Evolutionary conservation across 176 grass and related monocot species (phyloP).

Genomic region (Dendrocalamus sinicus): DNA sequence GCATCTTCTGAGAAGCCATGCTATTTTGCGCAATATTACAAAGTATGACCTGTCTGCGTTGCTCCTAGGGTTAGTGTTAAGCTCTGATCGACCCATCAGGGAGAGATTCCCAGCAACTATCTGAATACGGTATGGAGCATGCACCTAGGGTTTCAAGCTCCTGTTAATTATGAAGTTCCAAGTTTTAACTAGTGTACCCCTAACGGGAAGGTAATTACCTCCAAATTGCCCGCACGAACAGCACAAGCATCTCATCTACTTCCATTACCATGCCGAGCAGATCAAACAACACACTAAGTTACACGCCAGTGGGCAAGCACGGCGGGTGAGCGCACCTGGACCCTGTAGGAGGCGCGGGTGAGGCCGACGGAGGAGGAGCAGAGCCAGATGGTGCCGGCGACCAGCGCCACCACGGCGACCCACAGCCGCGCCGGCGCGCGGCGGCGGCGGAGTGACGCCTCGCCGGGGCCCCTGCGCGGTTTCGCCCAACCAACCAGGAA

Average conservation of each 20-base stretch:
- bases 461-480: slow-evolving; percentile 21
- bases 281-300: not conserved
- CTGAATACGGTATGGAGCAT: not conserved
- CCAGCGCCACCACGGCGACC: slow-evolving; percentile 43
- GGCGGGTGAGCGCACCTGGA: slow-evolving; percentile 36
- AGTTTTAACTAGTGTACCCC: not conserved
- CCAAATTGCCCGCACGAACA: not conserved
- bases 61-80: not conserved
- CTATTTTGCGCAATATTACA: not conserved
- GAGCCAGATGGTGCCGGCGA: slow-evolving; percentile 47
- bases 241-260: not conserved
- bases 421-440: slow-evolving; percentile 43
- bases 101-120: not conserved
- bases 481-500: not conserved
- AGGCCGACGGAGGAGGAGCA: slow-evolving; percentile 46
- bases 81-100: not conserved
- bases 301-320: not conserved
- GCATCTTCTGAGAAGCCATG: not conserved
- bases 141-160: not conserved
- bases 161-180: not conserved
- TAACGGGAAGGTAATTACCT: not conserved
- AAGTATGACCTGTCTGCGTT: not conserved
- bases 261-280: not conserved
- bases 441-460: slow-evolving; percentile 29
- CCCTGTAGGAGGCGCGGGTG: slow-evolving; percentile 25